phyloP scores from a whole-genome alignment of 345 rosid species.

The Hibiscus mutabilis region DNA sequence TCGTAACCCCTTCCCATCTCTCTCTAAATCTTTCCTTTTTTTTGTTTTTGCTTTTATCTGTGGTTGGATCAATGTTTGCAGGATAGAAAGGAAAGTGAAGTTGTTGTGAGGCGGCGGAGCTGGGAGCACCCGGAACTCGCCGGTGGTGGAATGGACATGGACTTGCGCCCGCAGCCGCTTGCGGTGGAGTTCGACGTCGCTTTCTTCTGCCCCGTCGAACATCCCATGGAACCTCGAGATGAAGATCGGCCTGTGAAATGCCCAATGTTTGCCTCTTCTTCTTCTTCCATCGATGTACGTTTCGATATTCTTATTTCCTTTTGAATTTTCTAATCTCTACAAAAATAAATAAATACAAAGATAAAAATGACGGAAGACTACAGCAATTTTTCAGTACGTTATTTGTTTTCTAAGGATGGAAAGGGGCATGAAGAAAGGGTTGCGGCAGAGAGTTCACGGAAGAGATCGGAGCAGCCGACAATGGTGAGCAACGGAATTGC shows the following conservation, averaged over 20 bases:
- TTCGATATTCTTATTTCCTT: no score
- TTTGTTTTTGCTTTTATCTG: background rate
- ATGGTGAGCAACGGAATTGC: constrained; percentile 14
- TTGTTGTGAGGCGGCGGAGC: constrained; percentile 11
- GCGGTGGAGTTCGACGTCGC: constrained; percentile 40
- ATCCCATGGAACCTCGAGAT: constrained; percentile 79
- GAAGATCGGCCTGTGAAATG: constrained; percentile 90
- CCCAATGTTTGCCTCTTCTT: constrained; percentile 50
- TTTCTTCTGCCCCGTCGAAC: constrained; percentile 83
- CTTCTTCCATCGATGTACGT: constrained; percentile 51
- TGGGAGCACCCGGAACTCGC: background rate
- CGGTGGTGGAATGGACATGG: constrained; percentile 23
- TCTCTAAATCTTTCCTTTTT: constrained; percentile 12
- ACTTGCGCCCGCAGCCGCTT: constrained; percentile 5
- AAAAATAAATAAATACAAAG: background rate
- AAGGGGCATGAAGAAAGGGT: constrained; percentile 19
- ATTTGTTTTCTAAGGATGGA: constrained; percentile 20
- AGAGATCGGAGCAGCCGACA: constrained; percentile 21
- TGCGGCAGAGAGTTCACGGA: constrained; percentile 21
- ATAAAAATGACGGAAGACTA: background rate
- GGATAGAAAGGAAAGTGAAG: constrained; percentile 26
- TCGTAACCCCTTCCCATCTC: constrained; percentile 35
- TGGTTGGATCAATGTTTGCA: background rate
- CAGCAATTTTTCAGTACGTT: background rate
- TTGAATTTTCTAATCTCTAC: background rate